Evolutionary conservation across 495 filamentous ascomycete species (phyloP).

Genomic region (Penicillium ochrochloron): DNA sequence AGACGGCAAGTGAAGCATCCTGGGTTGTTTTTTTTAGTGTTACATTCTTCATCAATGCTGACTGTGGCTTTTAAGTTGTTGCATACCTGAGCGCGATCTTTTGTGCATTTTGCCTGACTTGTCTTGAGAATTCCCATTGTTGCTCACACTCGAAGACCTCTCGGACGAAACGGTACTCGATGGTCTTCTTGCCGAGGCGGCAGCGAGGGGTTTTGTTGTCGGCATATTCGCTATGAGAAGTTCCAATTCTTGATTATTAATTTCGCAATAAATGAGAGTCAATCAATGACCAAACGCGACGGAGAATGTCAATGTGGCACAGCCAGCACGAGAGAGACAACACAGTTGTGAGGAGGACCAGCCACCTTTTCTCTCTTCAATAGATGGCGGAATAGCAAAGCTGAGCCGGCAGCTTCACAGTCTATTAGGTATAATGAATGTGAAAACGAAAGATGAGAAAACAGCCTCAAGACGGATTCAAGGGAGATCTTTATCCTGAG

Average conservation of each 20-base stretch:
- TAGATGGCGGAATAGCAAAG: slow-evolving; percentile 36
- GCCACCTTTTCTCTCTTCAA: slow-evolving; percentile 28
- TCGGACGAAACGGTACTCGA: background rate
- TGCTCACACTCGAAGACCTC: slow-evolving; percentile 1
- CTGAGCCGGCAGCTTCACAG: slow-evolving; percentile 45
- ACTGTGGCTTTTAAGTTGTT: too few species aligned
- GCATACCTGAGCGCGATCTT: slow-evolving; percentile 93
- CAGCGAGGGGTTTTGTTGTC: background rate
- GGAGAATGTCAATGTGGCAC: slow-evolving; percentile 7
- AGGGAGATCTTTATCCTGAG: slow-evolving; percentile 20
- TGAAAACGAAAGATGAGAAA: slow-evolving; percentile 18
- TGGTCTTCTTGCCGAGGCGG: background rate
- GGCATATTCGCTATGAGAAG: slow-evolving; percentile 14
- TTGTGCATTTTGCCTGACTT: slow-evolving; percentile 80
- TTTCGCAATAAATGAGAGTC: background rate
- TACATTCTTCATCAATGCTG: too few species aligned
- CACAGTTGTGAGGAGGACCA: slow-evolving; percentile 19
- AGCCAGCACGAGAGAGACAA: slow-evolving; percentile 20
- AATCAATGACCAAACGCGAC: slow-evolving; percentile 6
- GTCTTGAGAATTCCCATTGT: background rate
- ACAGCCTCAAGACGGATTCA: slow-evolving; percentile 12
- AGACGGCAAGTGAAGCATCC: slow-evolving; percentile 97
- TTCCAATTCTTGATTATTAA: background rate
- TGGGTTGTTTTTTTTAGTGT: too few species aligned
- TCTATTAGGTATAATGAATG: slow-evolving; percentile 22